Evolutionary conservation across 2,329 filamentous ascomycete genomes (phyloP), one percentile per base, ranked within the genome.

Genomic region (Camptophora hylomeconis): DNA sequence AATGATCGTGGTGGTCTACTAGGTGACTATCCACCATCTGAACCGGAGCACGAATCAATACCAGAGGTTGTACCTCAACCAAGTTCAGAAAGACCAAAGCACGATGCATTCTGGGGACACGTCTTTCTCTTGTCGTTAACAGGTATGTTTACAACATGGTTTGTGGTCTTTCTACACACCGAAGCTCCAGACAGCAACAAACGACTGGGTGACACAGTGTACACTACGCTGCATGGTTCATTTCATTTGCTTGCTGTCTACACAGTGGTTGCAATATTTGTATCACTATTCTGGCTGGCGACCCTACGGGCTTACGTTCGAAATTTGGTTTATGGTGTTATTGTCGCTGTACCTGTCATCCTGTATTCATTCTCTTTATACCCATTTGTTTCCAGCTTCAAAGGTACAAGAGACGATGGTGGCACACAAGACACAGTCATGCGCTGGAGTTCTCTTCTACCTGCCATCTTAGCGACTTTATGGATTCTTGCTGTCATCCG

Each of bases 71-170:
- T 74, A 17, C 62, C 70, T 14, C 59, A 68, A 7, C 60, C 71
- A 4, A 67, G 75, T 21, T 66, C 67, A 27, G 78, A 86, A 46
- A 68, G 80, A 13, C 83, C 83, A 35, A 67, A 70, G 27, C 83
- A 95, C 51, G 89, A 98, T 53, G 66, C 76, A 4, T 92, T 95
- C 57, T 98, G 89, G 66, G 82, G 80, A 3, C 86, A 82, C 56
- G 65, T 94, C 23, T 98, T 86, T 51, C 59, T 92, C 26, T 89
- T 95, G 45, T 75, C 75, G 18, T 60, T 92, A 30, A 84, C 81
- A 24, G 79, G 78, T 20, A 69, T 95, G 48, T 71, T 95, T 46
- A 80, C 87, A 8, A 87, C 84, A 1, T 92, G 84, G 46, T 75
- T 93, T 39, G 66, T 98, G 9, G 79, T 93, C 14, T 92, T 80